Evolutionary conservation across 1,139 yeast genomes (phyloP).

Genomic region (Arxiozyma bovina): DNA sequence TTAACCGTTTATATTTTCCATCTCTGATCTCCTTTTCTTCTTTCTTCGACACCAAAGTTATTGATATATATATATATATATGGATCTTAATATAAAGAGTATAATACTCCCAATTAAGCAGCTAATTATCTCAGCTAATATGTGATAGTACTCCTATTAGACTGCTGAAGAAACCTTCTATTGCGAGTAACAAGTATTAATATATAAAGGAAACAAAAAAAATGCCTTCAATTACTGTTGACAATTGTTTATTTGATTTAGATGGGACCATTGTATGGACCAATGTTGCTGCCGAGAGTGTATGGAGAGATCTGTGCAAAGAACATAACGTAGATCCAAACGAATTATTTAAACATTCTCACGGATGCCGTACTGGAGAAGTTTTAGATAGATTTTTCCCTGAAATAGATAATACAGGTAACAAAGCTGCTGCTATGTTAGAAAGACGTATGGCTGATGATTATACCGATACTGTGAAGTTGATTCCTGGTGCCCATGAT

Average conservation of each 20-base stretch:
- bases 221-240: constrained; percentile 14
- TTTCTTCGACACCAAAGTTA: no score
- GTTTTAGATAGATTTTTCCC: constrained; percentile 59
- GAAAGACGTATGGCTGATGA: constrained; percentile 58
- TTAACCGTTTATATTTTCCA: background rate
- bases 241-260: constrained; percentile 51
- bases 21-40: no score
- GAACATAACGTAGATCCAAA: constrained; percentile 57
- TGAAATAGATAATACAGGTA: constrained; percentile 49
- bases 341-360: constrained; percentile 58
- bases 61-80: no score
- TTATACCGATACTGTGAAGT: constrained; percentile 53
- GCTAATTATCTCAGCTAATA: no score
- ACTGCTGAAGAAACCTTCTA: no score
- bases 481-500: constrained; percentile 61
- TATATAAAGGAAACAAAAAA: background rate
- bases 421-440: constrained; percentile 43
- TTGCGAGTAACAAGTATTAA: background rate
- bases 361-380: constrained; percentile 67
- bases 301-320: constrained; percentile 58
- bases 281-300: constrained; percentile 62
- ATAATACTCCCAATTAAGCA: no score
- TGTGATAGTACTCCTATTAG: no score
- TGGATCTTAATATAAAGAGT: no score
- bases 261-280: constrained; percentile 73